A percentile compares a stretch with the other conserved stretches of the same genome.
Conservation (phyloP, 441 rosid genomes). For the Dalechampia spathulata region DNA sequence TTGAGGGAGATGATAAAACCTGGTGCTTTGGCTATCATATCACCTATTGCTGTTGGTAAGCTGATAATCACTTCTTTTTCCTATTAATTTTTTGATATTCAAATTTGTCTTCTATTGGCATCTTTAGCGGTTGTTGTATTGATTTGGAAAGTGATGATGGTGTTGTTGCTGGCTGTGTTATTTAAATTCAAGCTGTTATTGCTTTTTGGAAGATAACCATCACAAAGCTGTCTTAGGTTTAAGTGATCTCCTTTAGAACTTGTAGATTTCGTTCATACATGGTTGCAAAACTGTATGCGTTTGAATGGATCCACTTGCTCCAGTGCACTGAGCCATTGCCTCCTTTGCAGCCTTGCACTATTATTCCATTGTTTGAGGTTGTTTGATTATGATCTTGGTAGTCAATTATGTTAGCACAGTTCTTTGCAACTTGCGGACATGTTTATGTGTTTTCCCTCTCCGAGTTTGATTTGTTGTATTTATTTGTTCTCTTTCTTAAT, state of each 20-base stretch:
- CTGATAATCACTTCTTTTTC: not conserved
- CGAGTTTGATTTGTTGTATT: not conserved
- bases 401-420: not conserved
- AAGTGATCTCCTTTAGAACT: no score
- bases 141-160: not conserved
- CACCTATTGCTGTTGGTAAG: constrained; percentile 83
- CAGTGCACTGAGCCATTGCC: no score
- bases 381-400: not conserved
- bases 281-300: no score
- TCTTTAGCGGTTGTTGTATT: not conserved
- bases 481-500: not conserved
- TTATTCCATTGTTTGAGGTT: not conserved
- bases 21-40: constrained; percentile 85
- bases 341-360: not conserved
- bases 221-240: no score
- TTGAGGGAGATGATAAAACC: constrained; percentile 97
- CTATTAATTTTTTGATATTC: not conserved
- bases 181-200: not conserved
- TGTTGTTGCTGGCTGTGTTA: not conserved
- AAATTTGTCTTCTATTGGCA: not conserved
- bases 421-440: not conserved
- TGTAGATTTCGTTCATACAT: no score
- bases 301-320: no score
- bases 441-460: not conserved
- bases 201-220: no score